Conservation (phyloP, 495 filamentous ascomycete genomes). For the Aspergillus cristatus region DNA sequence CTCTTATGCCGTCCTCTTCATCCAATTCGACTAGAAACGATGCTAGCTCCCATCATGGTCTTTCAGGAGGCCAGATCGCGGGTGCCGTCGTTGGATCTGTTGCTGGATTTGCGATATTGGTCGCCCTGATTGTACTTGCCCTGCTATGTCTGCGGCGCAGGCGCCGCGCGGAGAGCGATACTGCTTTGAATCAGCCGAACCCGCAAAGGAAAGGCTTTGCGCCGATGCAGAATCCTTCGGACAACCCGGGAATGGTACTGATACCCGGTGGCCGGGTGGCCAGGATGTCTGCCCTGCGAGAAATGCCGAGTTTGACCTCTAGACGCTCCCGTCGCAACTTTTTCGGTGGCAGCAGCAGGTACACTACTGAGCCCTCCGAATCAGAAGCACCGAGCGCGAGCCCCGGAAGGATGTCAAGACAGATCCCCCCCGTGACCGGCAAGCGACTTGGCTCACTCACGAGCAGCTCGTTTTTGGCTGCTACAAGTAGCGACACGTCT, state of each 20-base stretch:
- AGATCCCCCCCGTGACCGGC: conserved; percentile 53
- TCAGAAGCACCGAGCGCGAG: conserved; percentile 76
- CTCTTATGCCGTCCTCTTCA: conserved; percentile 47
- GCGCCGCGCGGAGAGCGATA: conserved; percentile 50
- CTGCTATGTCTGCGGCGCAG: conserved; percentile 51
- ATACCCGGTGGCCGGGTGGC: conserved; percentile 86
- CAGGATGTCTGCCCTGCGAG: conserved; percentile 91
- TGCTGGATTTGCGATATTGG: conserved; percentile 57
- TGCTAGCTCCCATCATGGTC: conserved; percentile 4
- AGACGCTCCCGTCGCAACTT: conserved; percentile 38
- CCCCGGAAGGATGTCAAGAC: conserved; percentile 58
- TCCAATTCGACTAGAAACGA: conserved; percentile 26
- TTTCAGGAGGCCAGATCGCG: conserved; percentile 80
- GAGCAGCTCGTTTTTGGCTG: conserved; percentile 67
- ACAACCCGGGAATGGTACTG: no score
- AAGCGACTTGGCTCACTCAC: conserved; percentile 84
- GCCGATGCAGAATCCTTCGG: conserved; percentile 41
- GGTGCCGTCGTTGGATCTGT: conserved; percentile 82
- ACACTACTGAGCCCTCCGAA: conserved; percentile 59
- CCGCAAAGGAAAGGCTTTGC: conserved; percentile 54
- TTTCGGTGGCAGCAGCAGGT: conserved; percentile 39
- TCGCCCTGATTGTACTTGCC: conserved; percentile 50
- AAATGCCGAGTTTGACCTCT: conserved; percentile 50
- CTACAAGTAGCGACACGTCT: conserved; percentile 60
- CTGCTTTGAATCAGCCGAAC: conserved; percentile 77